Evolutionary conservation across 2,329 filamentous ascomycete genomes (phyloP), one percentile per base, ranked within the genome.

Genomic region (Scytalidium sp.): DNA sequence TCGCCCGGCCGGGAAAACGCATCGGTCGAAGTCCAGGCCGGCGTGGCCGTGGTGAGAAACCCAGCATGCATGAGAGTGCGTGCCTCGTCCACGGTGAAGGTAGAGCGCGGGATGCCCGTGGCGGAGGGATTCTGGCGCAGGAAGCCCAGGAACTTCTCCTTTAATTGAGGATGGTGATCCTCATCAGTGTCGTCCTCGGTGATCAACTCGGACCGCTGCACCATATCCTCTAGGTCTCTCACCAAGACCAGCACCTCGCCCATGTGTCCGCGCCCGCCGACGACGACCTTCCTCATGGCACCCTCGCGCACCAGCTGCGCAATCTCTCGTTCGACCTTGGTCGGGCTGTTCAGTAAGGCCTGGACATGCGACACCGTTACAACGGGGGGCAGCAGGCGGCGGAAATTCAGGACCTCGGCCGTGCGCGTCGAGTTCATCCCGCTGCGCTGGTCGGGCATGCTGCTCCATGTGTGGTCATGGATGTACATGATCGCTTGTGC

Each of bases 361-460:
- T 85, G 79, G 6, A 91, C 64, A 62, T 91, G 87, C 1, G 83
- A 78, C 19, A 83, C 66, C 0, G 83, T 85, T 4, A 87, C 81
- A 19, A 90, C 71, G 0, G 81, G 82, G 9, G 88, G 84, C 36
- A 88, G 65, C 13, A 67, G 67, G 25, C 67, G 68, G 17, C 85
- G 75, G 61, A 80, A 84, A 53, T 83, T 81, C 46, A 90, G 72
- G 15, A 87, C 69, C 59, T 86, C 79, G 2, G 84, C 74, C 13
- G 83, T 81, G 10, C 83, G 74, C 19, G 77, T 79, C 4, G 82
- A 84, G 57, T 75, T 79, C 76, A 90, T 82, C 19, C 85, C 85
- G 0, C 76, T 71, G 8, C 70, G 70, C 41, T 69, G 70, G 19
- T 76, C 72, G 2, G 86, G 86, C 10, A 90, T 70, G 1, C 78